Percentiles rank a stretch among this genome's conserved stretches.
Evolutionary conservation across 2,329 filamentous ascomycete genomes (phyloP).

Genomic region (Colletotrichum sp.): DNA sequence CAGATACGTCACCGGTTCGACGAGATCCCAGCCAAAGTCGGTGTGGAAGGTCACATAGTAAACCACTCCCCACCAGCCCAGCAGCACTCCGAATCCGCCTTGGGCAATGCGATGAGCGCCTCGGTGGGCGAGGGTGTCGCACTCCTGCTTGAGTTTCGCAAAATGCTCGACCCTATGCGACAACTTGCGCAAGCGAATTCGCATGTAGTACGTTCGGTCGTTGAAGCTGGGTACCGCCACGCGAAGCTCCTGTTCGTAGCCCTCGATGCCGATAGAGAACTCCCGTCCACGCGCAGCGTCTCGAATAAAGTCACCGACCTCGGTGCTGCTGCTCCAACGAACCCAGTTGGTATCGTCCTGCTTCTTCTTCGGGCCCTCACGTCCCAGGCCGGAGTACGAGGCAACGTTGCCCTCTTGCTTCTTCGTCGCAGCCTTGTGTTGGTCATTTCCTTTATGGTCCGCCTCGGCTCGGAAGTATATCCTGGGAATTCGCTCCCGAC

Average conservation of each 20-base stretch:
- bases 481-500: conserved; percentile 71
- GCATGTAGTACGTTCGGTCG: conserved; percentile 88
- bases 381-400: conserved; percentile 73
- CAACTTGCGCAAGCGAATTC: conserved; percentile 76
- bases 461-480: conserved; percentile 84
- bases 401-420: conserved; percentile 57
- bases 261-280: conserved; percentile 85
- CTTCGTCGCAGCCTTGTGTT: conserved; percentile 24
- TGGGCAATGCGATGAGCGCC: conserved; percentile 81
- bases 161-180: conserved; percentile 71
- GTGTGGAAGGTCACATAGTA: conserved; percentile 77
- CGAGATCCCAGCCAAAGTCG: conserved; percentile 85
- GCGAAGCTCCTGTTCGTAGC: conserved; percentile 66
- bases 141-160: conserved; percentile 79
- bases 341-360: conserved; percentile 65
- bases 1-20: conserved; percentile 90
- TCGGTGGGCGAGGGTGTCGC: conserved; percentile 77
- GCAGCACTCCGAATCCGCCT: conserved; percentile 75
- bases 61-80: conserved; percentile 82
- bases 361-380: conserved; percentile 53
- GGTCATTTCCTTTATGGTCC: conserved; percentile 49
- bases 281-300: conserved; percentile 86
- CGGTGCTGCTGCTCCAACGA: conserved; percentile 86
- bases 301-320: conserved; percentile 92
- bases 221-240: conserved; percentile 87